These are phyloP conservation scores for Speleostelium caveatum DNA, from an alignment of 78 protist species.

Conservation along the genomic window DNA sequence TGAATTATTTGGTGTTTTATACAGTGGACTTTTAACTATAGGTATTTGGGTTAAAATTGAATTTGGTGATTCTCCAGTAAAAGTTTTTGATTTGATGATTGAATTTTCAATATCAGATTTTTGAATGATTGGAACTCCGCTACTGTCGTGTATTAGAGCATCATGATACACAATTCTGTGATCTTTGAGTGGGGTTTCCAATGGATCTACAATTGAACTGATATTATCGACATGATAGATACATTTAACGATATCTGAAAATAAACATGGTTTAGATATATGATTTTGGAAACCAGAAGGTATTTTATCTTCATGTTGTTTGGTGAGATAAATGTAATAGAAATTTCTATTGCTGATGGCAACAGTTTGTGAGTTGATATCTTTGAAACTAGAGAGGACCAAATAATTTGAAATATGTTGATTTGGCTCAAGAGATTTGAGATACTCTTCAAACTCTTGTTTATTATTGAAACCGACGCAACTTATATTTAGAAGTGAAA, in stretches of 20 bases:
- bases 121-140: not conserved
- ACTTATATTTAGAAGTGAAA: constrained; percentile 21
- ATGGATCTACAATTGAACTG: not conserved
- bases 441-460: constrained; percentile 8
- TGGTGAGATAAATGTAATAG: not conserved
- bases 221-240: constrained; percentile 15
- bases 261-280: constrained; percentile 45
- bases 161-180: too few relatives aligned
- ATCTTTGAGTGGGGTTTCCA: not conserved
- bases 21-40: too few relatives aligned
- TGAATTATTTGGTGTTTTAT: too few relatives aligned
- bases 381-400: not conserved
- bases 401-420: not conserved
- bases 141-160: too few relatives aligned
- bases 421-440: not conserved
- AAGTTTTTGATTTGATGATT: too few relatives aligned
- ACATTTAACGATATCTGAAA: constrained; percentile 35
- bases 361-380: constrained; percentile 3
- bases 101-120: too few relatives aligned
- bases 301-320: constrained; percentile 14
- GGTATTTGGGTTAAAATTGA: not conserved
- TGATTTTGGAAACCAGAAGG: constrained; percentile 1
- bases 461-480: constrained; percentile 23
- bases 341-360: not conserved
- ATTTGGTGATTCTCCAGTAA: constrained; percentile 11